These are phyloP conservation scores for Termitomyces sp. DNA, from an alignment of 768 basidiomycete species.

Conservation along the genomic window DNA sequence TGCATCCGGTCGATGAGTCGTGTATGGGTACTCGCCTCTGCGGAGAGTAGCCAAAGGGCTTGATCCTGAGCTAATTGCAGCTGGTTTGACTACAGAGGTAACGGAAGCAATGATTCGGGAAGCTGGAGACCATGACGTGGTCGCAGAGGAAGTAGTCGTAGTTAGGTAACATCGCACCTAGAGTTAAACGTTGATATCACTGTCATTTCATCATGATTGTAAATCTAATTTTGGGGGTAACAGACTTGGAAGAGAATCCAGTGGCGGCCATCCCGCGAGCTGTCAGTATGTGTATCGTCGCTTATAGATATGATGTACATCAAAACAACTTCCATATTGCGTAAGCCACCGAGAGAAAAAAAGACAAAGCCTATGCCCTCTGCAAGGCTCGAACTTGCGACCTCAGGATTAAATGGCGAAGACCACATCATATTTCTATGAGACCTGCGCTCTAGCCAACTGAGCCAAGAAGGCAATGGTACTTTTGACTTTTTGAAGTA, in stretches of 20 bases:
- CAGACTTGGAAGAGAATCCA: no score
- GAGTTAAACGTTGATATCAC: neutral
- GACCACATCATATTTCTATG: constrained; percentile 35
- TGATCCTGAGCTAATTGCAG: neutral
- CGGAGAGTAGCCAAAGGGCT: neutral
- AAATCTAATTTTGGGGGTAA: no score
- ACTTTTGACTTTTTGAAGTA: no score
- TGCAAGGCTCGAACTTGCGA: constrained; percentile 56
- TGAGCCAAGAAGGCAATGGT: constrained; percentile 33
- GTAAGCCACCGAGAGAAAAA: no score
- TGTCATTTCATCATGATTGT: no score
- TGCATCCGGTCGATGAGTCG: neutral
- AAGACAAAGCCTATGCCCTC: constrained; percentile 27
- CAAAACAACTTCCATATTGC: neutral
- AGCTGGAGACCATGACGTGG: constrained; percentile 5
- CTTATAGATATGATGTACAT: neutral
- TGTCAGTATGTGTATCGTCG: no score
- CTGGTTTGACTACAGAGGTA: constrained; percentile 3
- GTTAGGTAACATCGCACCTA: no score
- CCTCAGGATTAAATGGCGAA: constrained; percentile 39
- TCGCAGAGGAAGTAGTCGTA: constrained; percentile 1
- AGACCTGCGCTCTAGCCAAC: constrained; percentile 57
- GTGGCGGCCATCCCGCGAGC: no score
- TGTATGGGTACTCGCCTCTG: neutral
- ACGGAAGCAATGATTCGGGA: neutral